phyloP scores from a whole-genome alignment of 306 rosid species.

The Prunus padus region DNA sequence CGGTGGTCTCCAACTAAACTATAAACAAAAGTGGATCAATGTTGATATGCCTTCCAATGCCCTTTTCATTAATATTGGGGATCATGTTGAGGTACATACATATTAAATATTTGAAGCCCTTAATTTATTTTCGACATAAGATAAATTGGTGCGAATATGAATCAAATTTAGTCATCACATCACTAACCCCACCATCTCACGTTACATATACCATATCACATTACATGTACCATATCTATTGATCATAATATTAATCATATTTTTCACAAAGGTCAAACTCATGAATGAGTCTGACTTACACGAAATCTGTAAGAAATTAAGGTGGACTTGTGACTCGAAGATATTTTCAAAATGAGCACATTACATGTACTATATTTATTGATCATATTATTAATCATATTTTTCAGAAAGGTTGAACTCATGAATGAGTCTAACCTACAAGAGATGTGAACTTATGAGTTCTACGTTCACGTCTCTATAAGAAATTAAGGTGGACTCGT shows the following conservation, averaged over 20 bases:
- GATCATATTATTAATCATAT: background rate
- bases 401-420: background rate
- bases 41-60: constrained; percentile 37
- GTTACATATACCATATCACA: background rate
- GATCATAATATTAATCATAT: no score
- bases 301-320: no score
- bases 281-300: background rate
- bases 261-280: background rate
- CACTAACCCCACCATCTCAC: background rate
- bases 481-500: no score
- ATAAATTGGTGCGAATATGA: background rate
- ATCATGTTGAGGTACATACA: constrained; percentile 48
- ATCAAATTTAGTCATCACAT: background rate
- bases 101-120: background rate
- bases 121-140: background rate
- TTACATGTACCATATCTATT: background rate
- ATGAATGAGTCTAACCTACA: background rate
- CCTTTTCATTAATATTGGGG: constrained; percentile 46
- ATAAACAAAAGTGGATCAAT: constrained; percentile 43
- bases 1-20: constrained; percentile 49
- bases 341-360: no score
- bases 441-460: background rate
- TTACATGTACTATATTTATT: no score
- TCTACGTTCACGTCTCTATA: no score
- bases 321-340: no score